Base-by-base conservation (phyloP, 1,139 yeast species). In the Blastobotrys apis region DNA sequence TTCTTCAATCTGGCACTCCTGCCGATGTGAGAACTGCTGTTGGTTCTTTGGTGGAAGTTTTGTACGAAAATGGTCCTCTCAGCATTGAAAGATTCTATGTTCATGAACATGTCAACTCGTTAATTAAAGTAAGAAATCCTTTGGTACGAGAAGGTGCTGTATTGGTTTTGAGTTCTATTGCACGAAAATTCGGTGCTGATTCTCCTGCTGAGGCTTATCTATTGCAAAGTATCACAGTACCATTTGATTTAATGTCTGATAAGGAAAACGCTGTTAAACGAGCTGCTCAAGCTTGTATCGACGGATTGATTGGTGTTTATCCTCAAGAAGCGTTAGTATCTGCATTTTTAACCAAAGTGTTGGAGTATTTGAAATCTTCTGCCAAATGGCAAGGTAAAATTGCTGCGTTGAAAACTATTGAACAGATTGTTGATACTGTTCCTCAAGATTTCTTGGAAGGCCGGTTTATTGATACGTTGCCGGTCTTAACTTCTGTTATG, bases 301-400 rank as follows among this genome's bases (percentile, higher is more conserved):
- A 84, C 58, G 64, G 86, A 22, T 67, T 90, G 39, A 76, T 79
- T 57, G 82, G 80, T 5, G 68, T 78, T 50, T 84, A 76, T 69
- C 88, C 94, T 33, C 69, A 75, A n/a, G 95, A 87, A 66, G 94
- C 94, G 1, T 73, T 82, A 52, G 81, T 87, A 1, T 72, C 92
- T 6, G 75, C 77, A 10, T 74, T 90, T 27, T 63, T 92, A 39
- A 79, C 83, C 47, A 75, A 70, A 45, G 63, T 86, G 23, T 66
- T 85, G 53, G 63, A 60, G 13, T 88, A 84, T 62, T 73, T 92
- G 57, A 72, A 74, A 49, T 80, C 90, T 1, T 81, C 95, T 41
- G 95, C 96, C 44, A 92, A 90, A 67, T 90, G 97, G 96, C 94
- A 86, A 66, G 76, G 88, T 41, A 90, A 92, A 66, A 60, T 86